These are phyloP conservation scores for Clonostachys rhizophaga DNA, from an alignment of 2,329 filamentous ascomycete species.

Conservation along the genomic window DNA sequence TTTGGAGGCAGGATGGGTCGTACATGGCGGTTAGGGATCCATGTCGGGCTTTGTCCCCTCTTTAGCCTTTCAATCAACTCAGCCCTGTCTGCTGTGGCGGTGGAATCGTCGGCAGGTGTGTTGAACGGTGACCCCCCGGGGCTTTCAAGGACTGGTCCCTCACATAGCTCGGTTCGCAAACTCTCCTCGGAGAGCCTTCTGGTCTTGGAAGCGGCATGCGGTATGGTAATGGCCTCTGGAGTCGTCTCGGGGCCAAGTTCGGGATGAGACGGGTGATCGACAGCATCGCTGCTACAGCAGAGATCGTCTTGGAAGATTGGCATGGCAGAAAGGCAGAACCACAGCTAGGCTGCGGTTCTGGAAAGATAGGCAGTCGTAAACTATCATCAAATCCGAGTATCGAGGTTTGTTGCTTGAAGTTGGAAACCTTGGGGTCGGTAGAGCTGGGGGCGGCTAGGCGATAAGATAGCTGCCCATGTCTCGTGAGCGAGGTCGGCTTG, in stretches of 20 bases:
- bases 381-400: neutral
- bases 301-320: slow-evolving; percentile 54
- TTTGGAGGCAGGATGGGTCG: slow-evolving; percentile 11
- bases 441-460: no score
- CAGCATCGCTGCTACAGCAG: slow-evolving; percentile 6
- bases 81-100: slow-evolving; percentile 55
- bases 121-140: slow-evolving; percentile 16
- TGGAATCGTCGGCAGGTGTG: slow-evolving; percentile 10
- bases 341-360: slow-evolving; percentile 9
- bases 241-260: no score
- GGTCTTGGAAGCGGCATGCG: slow-evolving; percentile 9
- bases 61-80: slow-evolving; percentile 85
- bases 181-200: slow-evolving; percentile 51
- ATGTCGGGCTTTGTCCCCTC: slow-evolving; percentile 69
- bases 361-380: neutral
- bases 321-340: slow-evolving; percentile 32
- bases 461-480: no score
- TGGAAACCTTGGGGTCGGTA: no score
- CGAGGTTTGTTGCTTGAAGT: no score
- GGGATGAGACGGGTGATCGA: no score
- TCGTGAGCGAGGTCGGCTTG: no score
- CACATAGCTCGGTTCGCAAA: slow-evolving; percentile 56
- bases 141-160: slow-evolving; percentile 46
- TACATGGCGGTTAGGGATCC: slow-evolving; percentile 64
- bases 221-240: no score